Base-by-base conservation (phyloP, 352 stramenopile genomes). In the Thalassiosira mediterranea region DNA sequence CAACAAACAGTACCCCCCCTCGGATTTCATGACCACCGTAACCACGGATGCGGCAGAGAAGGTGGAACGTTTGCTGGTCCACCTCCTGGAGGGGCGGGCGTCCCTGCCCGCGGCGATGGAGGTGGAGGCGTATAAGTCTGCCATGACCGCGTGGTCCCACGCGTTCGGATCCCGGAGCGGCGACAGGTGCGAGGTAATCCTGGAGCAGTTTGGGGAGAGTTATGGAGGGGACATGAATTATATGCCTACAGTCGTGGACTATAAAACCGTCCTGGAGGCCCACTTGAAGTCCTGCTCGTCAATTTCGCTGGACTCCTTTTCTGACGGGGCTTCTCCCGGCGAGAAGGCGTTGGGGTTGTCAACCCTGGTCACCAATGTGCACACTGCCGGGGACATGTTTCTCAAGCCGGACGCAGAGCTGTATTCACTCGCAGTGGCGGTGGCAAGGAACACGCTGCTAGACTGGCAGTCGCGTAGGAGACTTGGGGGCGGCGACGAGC, bases 191-290 rank as follows among this genome's bases (percentile, higher is more conserved):
- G 70, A 73, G 26, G 42, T 48, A 4, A 57, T 79, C n/a, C 61
- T 79, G 13, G 70, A 72, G 23, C 13, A 11, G 23, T 79, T 72
- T 37, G 70, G 70, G n/a, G 42, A 73, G 34, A 34, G 28, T 40
- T 79, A 63, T 54, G 70, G 70, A 11, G 61, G 70, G 7, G 70
- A 79, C 48, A 68, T 79, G 53, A 60, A 79, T 38, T 48, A 63
- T 23, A 48, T 57, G 28, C 70, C 70, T 2, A 7, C 17, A 5
- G 7, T 79, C 8, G 61, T 59, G 48, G 57, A 25, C n/a, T 79
- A 73, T 25, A 72, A 73, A 44, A 68, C 48, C 38, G 53, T 73
- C 10, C 49, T 73, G 32, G 21, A 32, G 46, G 61, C 49, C 15
- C 51, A 79, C 66, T 31, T 49, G 7, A 67, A 57, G 28, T 68